These are phyloP conservation scores for Amaranthus palmeri DNA, from an alignment of 148 eudicot genomes.

Conservation along the genomic window DNA sequence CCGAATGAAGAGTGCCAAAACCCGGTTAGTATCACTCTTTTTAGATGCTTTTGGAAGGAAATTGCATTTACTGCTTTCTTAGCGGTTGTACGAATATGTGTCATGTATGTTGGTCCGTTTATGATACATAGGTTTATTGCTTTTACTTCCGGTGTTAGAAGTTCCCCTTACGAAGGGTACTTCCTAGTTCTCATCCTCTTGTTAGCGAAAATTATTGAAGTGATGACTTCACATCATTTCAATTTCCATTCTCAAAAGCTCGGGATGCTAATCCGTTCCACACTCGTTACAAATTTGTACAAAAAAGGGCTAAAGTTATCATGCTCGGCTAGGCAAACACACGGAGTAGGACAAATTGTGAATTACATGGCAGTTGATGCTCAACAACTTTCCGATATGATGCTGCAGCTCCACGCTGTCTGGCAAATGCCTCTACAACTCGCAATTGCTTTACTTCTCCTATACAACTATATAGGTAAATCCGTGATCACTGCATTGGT, in stretches of 20 bases:
- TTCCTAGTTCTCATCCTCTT: slow-evolving; percentile 61
- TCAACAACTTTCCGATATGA: slow-evolving; percentile 92
- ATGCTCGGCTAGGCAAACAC: slow-evolving; percentile 75
- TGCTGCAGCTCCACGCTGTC: slow-evolving; percentile 70
- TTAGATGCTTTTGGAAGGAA: slow-evolving; percentile 82
- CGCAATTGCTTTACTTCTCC: slow-evolving; percentile 49
- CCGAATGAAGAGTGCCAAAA: slow-evolving; percentile 59
- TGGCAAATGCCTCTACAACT: slow-evolving; percentile 92
- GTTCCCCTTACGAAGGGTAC: slow-evolving; percentile 74
- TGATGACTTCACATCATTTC: slow-evolving; percentile 67
- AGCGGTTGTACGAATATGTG: slow-evolving; percentile 65
- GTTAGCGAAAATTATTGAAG: slow-evolving; percentile 69
- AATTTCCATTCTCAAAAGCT: slow-evolving; percentile 75
- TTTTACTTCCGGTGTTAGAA: slow-evolving; percentile 60
- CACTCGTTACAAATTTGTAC: slow-evolving; percentile 74
- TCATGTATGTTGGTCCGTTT: slow-evolving; percentile 78
- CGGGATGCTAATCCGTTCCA: slow-evolving; percentile 79
- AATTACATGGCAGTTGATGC: slow-evolving; percentile 98
- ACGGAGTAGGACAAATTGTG: slow-evolving; percentile 91
- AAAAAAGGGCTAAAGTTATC: slow-evolving; percentile 77
- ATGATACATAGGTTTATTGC: slow-evolving; percentile 64
- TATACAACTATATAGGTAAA: slow-evolving; percentile 46
- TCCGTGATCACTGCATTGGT: slow-evolving; percentile 47
- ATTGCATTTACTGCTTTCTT: slow-evolving; percentile 58
- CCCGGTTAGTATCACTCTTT: slow-evolving; percentile 63